Conservation (phyloP, 371 early-diverging fungal genomes). For the Apophysomyces trapeziformis region DNA sequence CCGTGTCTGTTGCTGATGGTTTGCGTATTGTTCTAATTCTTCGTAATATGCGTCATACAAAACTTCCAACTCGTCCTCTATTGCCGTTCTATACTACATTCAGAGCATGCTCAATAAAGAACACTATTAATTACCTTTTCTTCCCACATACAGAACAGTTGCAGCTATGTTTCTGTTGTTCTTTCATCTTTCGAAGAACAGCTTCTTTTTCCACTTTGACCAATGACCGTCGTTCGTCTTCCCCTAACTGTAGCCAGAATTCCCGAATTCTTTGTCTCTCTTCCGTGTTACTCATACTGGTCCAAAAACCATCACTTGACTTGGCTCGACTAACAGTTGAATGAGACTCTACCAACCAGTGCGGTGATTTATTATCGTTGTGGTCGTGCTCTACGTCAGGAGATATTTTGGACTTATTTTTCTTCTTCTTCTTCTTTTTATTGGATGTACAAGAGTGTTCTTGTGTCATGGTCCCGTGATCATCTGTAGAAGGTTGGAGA, state of each 20-base stretch:
- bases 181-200: constrained; percentile 89
- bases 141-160: constrained; percentile 88
- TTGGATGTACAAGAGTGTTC: constrained; percentile 6
- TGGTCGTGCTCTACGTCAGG: constrained; percentile 5
- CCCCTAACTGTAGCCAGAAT: constrained; percentile 88
- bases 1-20: constrained; percentile 69
- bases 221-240: constrained; percentile 81
- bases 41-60: constrained; percentile 93
- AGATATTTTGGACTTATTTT: constrained; percentile 12
- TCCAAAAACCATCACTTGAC: constrained; percentile 59
- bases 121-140: constrained; percentile 62
- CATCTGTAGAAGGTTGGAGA: not conserved
- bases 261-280: constrained; percentile 86
- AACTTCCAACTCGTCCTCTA: constrained; percentile 89
- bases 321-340: constrained; percentile 8
- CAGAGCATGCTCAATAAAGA: not conserved
- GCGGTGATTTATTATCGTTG: constrained; percentile 7
- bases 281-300: constrained; percentile 71
- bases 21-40: constrained; percentile 86
- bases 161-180: constrained; percentile 91
- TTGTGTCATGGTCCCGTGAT: constrained; percentile 7
- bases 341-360: constrained; percentile 18
- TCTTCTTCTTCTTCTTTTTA: constrained; percentile 29
- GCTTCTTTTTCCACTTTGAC: constrained; percentile 92
- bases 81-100: constrained; percentile 69